Percentiles rank a stretch among this genome's conserved stretches.
These are phyloP conservation scores for Aspergillus viridinutans DNA, from an alignment of 2,329 filamentous ascomycete genomes.

Conservation along the genomic window DNA sequence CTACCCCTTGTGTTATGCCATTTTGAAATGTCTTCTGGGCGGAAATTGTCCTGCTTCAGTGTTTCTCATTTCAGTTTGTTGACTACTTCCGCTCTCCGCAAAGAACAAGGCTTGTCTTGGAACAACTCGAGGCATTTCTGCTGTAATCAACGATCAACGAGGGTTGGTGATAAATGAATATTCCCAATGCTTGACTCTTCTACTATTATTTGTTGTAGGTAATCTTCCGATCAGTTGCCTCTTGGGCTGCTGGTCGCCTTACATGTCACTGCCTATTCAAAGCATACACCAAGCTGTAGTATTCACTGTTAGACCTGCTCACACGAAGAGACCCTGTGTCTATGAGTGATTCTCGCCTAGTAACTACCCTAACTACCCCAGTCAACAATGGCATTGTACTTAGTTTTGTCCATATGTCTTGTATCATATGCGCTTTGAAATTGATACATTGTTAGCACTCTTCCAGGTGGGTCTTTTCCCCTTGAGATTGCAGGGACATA, in stretches of 20 bases:
- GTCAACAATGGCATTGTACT: neutral
- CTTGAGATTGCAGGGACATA: too few species aligned
- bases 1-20: neutral
- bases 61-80: neutral
- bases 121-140: neutral
- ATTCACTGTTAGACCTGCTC: neutral
- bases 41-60: neutral
- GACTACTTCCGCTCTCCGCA: neutral
- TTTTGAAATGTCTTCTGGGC: neutral
- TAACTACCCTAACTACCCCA: neutral
- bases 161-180: neutral
- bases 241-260: neutral
- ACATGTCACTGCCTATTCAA: neutral
- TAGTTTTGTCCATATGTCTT: neutral
- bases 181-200: neutral
- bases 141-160: neutral
- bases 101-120: neutral
- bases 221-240: neutral
- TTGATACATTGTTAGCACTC: neutral
- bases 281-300: neutral
- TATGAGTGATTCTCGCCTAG: neutral
- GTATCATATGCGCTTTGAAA: neutral
- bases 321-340: neutral
- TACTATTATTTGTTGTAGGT: slow-evolving; percentile 1
- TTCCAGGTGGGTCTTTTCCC: neutral